Conservation (phyloP, 1,139 yeast genomes). For the Starmera stellimalicola region DNA sequence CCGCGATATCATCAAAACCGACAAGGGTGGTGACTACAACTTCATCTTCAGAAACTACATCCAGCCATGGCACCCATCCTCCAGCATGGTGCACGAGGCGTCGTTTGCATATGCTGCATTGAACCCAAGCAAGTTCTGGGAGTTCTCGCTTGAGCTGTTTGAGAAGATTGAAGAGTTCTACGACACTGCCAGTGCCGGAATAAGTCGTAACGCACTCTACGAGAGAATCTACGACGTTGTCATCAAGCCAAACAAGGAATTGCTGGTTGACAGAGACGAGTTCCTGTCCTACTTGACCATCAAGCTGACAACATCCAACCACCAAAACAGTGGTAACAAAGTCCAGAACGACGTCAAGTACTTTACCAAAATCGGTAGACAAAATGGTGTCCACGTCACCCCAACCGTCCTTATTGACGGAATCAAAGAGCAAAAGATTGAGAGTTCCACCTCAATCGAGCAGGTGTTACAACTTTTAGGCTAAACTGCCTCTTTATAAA, state of each 20-base stretch:
- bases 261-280: constrained; percentile 28
- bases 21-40: constrained; percentile 36
- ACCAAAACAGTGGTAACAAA: constrained; percentile 49
- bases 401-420: constrained; percentile 80
- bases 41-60: constrained; percentile 56
- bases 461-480: constrained; percentile 23
- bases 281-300: constrained; percentile 25
- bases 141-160: constrained; percentile 47
- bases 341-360: constrained; percentile 59
- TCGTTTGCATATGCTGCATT: constrained; percentile 57
- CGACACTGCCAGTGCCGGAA: constrained; percentile 49
- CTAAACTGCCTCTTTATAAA: constrained; percentile 11
- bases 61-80: constrained; percentile 84
- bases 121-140: constrained; percentile 56
- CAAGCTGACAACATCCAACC: constrained; percentile 13
- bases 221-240: constrained; percentile 23
- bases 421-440: constrained; percentile 34
- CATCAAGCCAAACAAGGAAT: constrained; percentile 38
- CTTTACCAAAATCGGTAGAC: constrained; percentile 64
- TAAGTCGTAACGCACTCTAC: constrained; percentile 50
- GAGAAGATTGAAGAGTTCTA: constrained; percentile 42
- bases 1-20: constrained; percentile 34
- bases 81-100: constrained; percentile 61
- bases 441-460: constrained; percentile 30
- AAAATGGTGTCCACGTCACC: constrained; percentile 72